Base-by-base conservation (phyloP, 306 rosid species). In the Arachis stenosperma region DNA sequence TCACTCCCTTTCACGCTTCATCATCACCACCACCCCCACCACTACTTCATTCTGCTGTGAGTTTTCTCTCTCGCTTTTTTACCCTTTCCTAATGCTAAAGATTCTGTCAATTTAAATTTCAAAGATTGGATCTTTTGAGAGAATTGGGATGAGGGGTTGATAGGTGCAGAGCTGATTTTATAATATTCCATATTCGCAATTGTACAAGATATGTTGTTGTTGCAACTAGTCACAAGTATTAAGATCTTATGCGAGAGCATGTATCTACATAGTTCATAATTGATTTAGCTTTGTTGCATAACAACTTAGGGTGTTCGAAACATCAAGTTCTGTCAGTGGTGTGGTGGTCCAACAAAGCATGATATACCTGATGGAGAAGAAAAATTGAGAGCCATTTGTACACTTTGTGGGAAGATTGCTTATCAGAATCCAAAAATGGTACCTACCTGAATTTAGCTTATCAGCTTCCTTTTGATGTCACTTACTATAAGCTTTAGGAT, bases 401-500 rank as follows among this genome's bases (percentile, higher is more conserved):
- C 97, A 5, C 66, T 84, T 82, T 93, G 98, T 75, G 94, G 81
- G 59, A 90, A 68, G 78, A 85, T 93, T 80, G 72, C 93, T 36
- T 93, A 93, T 81, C 91, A 89, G 81, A 93, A 93, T 82, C 98
- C 98, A 7, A 93, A 93, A 79, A 91, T 93, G 98, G 98, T 91
- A 75, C 74, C 80, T 65, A 7, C 17, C 48, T 69, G 5, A 17
- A 66, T 7, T 7, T 40, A 67, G 41, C 17, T 64, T 3, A 14
- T 37, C 67, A 30, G 75, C 54, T 70, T 74, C 74, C 67, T 17
- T n/a, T 81, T 76, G 41, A 78, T 75, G 46, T 57, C 39, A 41
- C 58, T 64, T 60, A 63, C 61, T 22, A 11, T 59, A 56, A 44
- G 15, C 50, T 76, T 68, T 51, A 79, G 69, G 73, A 62, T 48